phyloP scores from a whole-genome alignment of 176 grass and related monocot genomes.

The Bothriochloa decipiens region DNA sequence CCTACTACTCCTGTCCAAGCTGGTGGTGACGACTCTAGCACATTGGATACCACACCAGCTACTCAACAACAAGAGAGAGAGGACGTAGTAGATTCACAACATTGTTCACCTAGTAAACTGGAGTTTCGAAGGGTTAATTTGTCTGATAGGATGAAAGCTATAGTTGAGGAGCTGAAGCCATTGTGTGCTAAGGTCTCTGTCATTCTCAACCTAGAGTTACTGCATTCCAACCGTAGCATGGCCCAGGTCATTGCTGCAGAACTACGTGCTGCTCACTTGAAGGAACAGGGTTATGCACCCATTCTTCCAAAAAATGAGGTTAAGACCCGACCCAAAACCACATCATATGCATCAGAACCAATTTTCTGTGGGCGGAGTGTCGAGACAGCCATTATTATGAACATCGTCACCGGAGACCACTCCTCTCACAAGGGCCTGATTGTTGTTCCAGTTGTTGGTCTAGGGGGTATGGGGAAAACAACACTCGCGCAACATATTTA shows the following conservation, averaged over 20 bases:
- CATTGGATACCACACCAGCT: no score
- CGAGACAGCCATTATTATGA: not conserved
- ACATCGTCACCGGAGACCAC: not conserved
- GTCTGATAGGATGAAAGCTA: not conserved
- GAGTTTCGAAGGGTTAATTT: not conserved
- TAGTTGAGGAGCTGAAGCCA: not conserved
- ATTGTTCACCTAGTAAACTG: not conserved
- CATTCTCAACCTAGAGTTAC: not conserved
- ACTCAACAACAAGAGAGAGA: no score
- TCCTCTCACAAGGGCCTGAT: not conserved
- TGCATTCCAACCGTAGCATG: not conserved
- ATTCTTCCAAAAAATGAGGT: not conserved
- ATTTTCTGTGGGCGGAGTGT: conserved; percentile 28
- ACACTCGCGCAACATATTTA: conserved; percentile 42
- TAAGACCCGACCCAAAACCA: not conserved
- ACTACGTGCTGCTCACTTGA: not conserved
- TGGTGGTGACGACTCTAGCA: no score
- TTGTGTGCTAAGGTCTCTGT: not conserved
- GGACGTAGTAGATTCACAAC: no score
- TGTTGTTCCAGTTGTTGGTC: conserved; percentile 37
- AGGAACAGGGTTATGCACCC: not conserved
- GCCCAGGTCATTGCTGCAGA: not conserved
- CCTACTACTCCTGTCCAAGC: no score
- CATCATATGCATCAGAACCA: not conserved
- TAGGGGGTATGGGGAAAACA: conserved; percentile 49